phyloP scores from a whole-genome alignment of 306 rosid genomes.

The Rubus parviflorus region DNA sequence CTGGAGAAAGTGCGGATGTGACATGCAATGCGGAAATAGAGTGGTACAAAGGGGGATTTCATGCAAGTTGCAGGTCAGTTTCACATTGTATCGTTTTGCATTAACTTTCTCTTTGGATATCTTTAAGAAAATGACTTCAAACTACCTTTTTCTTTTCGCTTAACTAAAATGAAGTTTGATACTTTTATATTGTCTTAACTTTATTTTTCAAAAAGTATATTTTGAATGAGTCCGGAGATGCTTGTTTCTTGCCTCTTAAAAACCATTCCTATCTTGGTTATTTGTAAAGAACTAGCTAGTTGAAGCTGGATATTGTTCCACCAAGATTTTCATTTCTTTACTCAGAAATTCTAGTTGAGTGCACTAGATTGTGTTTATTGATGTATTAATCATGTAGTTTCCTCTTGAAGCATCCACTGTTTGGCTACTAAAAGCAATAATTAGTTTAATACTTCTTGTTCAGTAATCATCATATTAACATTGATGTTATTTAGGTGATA shows the following conservation, averaged over 20 bases:
- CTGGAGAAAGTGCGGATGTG: conserved; percentile 96
- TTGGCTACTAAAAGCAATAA: neutral
- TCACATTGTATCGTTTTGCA: neutral
- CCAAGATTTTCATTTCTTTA: neutral
- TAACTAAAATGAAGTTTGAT: neutral
- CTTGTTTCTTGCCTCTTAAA: neutral
- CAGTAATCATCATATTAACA: neutral
- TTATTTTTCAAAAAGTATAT: neutral
- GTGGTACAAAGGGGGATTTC: conserved; percentile 81
- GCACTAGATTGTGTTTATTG: neutral
- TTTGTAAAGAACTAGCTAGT: neutral
- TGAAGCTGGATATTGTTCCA: neutral
- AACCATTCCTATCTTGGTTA: neutral
- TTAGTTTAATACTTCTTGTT: neutral
- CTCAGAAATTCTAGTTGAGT: neutral
- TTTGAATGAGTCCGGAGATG: neutral
- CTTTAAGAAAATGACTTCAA: neutral
- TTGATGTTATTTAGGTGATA: neutral
- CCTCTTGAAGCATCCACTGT: conserved; percentile 3
- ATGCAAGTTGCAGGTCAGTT: conserved; percentile 78
- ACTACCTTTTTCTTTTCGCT: neutral
- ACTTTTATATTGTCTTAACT: neutral
- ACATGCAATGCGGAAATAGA: conserved; percentile 84
- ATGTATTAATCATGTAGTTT: neutral
- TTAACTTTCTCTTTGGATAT: conserved; percentile 10